Percentiles rank a stretch among this genome's conserved stretches.
phyloP scores from a whole-genome alignment of 306 rosid species.

The Phaseolus lunatus region DNA sequence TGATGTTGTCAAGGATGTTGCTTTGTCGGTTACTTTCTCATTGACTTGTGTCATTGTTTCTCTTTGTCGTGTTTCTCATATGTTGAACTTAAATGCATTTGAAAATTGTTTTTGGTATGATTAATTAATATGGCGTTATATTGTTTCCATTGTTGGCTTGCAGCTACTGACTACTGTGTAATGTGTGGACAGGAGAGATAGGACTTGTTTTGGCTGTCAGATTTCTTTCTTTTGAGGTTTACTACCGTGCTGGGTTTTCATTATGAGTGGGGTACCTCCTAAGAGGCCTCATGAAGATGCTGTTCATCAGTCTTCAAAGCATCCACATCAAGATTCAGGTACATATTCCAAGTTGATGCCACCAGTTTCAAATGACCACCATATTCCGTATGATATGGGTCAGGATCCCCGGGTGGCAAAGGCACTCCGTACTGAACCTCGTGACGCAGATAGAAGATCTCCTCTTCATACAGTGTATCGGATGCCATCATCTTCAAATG shows the following conservation, averaged over 20 bases:
- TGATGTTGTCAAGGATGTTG: background rate
- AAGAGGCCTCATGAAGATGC: conserved; percentile 82
- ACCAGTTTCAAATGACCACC: conserved; percentile 66
- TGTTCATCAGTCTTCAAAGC: conserved; percentile 73
- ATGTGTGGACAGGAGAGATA: conserved; percentile 4
- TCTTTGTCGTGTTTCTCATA: conserved; percentile 11
- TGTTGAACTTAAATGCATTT: background rate
- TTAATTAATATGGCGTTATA: conserved; percentile 32
- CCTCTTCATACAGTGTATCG: conserved; percentile 70
- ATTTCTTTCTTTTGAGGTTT: conserved; percentile 40
- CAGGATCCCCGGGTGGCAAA: conserved; percentile 67
- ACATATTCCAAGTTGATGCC: conserved; percentile 65
- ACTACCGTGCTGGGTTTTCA: conserved; percentile 42
- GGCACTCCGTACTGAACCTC: conserved; percentile 72
- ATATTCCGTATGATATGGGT: conserved; percentile 66
- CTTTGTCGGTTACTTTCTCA: background rate
- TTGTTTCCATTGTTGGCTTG: conserved; percentile 40
- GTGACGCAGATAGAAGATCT: conserved; percentile 80
- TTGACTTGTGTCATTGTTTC: background rate
- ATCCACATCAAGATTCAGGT: conserved; percentile 69
- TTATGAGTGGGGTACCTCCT: conserved; percentile 81
- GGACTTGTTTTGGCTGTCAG: conserved; percentile 38
- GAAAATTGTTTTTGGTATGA: conserved; percentile 3
- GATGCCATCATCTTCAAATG: conserved; percentile 67
- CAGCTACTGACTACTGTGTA: conserved; percentile 30